Percentiles rank a stretch among this genome's conserved stretches.
These are phyloP conservation scores for Oxyria digyna DNA, from an alignment of 148 eudicot species.

Conservation along the genomic window DNA sequence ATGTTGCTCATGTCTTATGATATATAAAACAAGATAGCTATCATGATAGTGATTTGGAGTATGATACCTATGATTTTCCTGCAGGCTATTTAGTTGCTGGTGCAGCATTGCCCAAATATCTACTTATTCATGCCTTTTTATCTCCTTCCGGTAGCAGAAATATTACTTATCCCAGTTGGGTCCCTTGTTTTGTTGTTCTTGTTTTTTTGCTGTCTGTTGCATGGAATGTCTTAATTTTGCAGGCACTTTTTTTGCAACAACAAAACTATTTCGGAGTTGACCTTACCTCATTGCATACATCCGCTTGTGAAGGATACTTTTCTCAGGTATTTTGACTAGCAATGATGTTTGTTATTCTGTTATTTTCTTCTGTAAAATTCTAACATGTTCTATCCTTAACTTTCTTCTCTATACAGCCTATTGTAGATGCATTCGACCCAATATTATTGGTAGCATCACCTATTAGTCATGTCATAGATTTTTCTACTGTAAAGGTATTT, in stretches of 20 bases:
- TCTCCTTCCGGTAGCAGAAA: too few relatives aligned
- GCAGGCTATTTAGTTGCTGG: too few relatives aligned
- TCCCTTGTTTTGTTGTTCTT: too few relatives aligned
- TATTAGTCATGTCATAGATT: constrained; percentile 68
- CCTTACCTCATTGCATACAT: constrained; percentile 70
- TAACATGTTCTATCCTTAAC: constrained; percentile 8
- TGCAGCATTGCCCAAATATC: too few relatives aligned
- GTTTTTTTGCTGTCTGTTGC: too few relatives aligned
- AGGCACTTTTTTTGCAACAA: constrained; percentile 99
- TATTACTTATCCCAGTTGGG: too few relatives aligned
- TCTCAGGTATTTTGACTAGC: constrained; percentile 44
- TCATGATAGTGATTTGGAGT: too few relatives aligned
- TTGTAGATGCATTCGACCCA: constrained; percentile 99
- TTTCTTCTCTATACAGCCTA: constrained; percentile 49
- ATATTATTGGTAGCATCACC: constrained; percentile 92
- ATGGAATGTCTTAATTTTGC: too few relatives aligned
- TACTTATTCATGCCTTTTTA: too few relatives aligned
- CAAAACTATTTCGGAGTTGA: constrained; percentile 96
- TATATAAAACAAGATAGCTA: too few relatives aligned
- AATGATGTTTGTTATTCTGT: background rate
- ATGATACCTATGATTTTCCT: too few relatives aligned
- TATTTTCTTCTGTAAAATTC: background rate
- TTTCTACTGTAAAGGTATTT: constrained; percentile 67
- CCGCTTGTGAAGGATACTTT: constrained; percentile 89
- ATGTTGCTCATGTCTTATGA: too few relatives aligned